Conservation (phyloP, 768 basidiomycete species). For the Fomitopsis serialis region DNA sequence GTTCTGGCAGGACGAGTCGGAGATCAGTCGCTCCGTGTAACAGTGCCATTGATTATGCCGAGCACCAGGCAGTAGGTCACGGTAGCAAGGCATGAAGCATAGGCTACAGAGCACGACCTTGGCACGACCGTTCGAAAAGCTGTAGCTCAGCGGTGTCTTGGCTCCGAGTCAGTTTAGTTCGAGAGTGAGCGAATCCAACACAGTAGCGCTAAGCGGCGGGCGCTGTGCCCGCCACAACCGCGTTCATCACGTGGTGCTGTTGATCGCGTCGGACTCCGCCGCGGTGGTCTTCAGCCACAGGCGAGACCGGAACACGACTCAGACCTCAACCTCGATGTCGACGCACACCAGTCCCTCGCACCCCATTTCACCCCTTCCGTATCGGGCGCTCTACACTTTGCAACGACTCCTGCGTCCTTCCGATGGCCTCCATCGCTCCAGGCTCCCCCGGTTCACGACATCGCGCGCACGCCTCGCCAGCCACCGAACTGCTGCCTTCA, state of each 20-base stretch:
- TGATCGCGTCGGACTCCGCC: background rate
- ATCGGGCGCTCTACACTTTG: background rate
- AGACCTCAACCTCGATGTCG: conserved; percentile 11
- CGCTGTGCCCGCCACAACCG: background rate
- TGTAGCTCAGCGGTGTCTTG: too few relatives aligned
- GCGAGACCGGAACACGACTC: background rate
- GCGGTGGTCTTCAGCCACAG: background rate
- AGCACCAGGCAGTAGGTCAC: too few relatives aligned
- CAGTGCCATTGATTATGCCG: too few relatives aligned
- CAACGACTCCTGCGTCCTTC: conserved; percentile 8
- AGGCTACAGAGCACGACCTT: too few relatives aligned
- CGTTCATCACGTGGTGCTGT: background rate
- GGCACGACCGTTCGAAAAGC: too few relatives aligned
- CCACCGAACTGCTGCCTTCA: conserved; percentile 29
- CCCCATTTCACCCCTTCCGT: background rate
- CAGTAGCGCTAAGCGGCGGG: too few relatives aligned
- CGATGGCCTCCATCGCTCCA: conserved; percentile 41
- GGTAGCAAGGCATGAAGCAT: too few relatives aligned
- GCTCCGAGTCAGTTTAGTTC: too few relatives aligned
- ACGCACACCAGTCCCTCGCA: conserved; percentile 8
- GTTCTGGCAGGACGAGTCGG: too few relatives aligned
- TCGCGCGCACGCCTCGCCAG: conserved; percentile 23
- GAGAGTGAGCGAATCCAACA: too few relatives aligned
- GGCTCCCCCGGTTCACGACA: conserved; percentile 33
- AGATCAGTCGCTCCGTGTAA: too few relatives aligned